A percentile compares a stretch with the other conserved stretches of the same genome.
Evolutionary conservation across 2,329 filamentous ascomycete genomes (phyloP).

Genomic region (Cladosporium colombiae): DNA sequence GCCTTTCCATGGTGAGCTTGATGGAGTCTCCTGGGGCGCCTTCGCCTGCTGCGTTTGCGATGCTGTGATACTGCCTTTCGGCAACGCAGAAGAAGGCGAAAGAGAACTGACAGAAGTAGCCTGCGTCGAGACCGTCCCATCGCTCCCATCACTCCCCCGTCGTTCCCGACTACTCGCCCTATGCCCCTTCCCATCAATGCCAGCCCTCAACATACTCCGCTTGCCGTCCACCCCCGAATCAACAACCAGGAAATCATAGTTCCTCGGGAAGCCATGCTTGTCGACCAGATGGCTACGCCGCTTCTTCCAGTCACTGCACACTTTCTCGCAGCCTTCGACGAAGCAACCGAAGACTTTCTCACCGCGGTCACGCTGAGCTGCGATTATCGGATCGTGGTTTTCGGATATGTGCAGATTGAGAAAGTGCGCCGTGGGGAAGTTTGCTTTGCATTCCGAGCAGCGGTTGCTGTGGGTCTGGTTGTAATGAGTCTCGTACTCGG

Average conservation of each 20-base stretch:
- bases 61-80: background rate
- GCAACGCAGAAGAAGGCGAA: background rate
- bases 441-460: conserved; percentile 80
- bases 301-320: conserved; percentile 81
- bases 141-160: conserved; percentile 24
- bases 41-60: background rate
- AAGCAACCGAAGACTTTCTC: conserved; percentile 94
- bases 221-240: conserved; percentile 87
- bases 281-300: conserved; percentile 86
- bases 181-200: conserved; percentile 37
- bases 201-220: conserved; percentile 72
- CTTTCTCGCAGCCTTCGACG: conserved; percentile 80
- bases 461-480: conserved; percentile 76
- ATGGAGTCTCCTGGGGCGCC: background rate
- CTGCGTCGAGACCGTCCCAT: conserved; percentile 27
- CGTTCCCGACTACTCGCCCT: conserved; percentile 36
- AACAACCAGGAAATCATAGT: conserved; percentile 85
- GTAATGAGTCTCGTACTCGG: conserved; percentile 88
- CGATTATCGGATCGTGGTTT: conserved; percentile 79
- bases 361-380: conserved; percentile 71
- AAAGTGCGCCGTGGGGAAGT: conserved; percentile 82
- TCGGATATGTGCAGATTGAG: conserved; percentile 85
- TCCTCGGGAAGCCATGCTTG: conserved; percentile 85
- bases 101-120: conserved; percentile 25
- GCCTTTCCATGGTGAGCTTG: conserved; percentile 18